Evolutionary conservation across 2,329 filamentous ascomycete species (phyloP).

Genomic region (Zymoseptoria ardabiliae): DNA sequence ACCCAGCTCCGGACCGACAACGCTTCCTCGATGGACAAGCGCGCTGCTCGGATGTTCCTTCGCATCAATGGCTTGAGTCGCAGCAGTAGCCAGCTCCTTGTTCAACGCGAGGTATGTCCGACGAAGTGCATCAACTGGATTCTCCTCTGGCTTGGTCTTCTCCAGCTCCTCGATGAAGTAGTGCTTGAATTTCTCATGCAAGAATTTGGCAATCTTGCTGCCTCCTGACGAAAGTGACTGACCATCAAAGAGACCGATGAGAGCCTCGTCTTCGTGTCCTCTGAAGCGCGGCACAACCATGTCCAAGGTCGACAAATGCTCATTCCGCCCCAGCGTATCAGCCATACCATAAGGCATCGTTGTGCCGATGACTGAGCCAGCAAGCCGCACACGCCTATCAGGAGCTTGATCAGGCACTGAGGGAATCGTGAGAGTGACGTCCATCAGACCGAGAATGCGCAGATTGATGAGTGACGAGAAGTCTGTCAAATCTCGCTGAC

Average conservation of each 20-base stretch:
- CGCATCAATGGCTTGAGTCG: constrained; percentile 72
- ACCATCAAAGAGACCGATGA: constrained; percentile 94
- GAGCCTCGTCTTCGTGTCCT: constrained; percentile 78
- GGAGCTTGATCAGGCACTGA: constrained; percentile 93
- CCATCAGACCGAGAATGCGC: constrained; percentile 88
- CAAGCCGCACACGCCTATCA: constrained; percentile 91
- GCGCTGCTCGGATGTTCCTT: constrained; percentile 46
- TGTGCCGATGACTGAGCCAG: constrained; percentile 83
- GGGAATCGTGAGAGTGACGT: constrained; percentile 89
- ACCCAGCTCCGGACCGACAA: constrained; percentile 67
- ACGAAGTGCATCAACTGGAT: constrained; percentile 72
- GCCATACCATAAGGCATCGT: constrained; percentile 90
- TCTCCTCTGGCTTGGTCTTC: constrained; percentile 59
- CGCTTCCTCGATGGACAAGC: constrained; percentile 61
- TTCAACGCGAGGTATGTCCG: constrained; percentile 84
- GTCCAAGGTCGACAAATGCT: constrained; percentile 92
- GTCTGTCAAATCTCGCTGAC: constrained; percentile 73
- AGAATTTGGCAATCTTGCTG: constrained; percentile 90
- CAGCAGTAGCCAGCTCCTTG: constrained; percentile 83
- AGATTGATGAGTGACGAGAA: constrained; percentile 80
- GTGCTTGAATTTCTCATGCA: constrained; percentile 90
- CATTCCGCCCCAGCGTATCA: constrained; percentile 83
- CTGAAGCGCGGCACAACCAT: constrained; percentile 90
- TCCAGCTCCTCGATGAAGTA: constrained; percentile 79
- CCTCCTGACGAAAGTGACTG: constrained; percentile 82